These are phyloP conservation scores for Pichia cabralensis DNA, from an alignment of 805 yeast species.

Conservation along the genomic window DNA sequence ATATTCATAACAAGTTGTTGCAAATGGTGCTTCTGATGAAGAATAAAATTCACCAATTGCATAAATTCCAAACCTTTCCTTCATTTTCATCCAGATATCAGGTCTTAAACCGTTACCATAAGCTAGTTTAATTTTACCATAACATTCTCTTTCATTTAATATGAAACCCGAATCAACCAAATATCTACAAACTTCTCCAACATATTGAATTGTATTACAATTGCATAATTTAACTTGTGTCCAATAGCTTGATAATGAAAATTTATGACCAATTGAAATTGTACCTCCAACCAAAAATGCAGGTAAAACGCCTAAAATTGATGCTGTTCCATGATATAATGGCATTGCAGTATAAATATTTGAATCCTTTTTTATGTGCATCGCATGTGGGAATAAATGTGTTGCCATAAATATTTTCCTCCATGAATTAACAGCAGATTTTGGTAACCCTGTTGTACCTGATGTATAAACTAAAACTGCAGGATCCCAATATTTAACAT, in stretches of 20 bases:
- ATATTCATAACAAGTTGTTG: constrained; percentile 67
- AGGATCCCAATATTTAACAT: constrained; percentile 48
- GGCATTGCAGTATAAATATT: constrained; percentile 90
- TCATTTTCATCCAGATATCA: constrained; percentile 81
- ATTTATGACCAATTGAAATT: constrained; percentile 68
- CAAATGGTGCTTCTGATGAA: constrained; percentile 87
- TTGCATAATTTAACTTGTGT: constrained; percentile 62
- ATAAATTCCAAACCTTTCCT: constrained; percentile 61
- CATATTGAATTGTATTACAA: constrained; percentile 84
- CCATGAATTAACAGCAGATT: constrained; percentile 91
- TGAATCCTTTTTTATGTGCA: constrained; percentile 44
- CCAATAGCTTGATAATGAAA: constrained; percentile 83
- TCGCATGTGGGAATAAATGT: constrained; percentile 56
- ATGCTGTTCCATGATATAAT: constrained; percentile 88
- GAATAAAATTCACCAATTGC: constrained; percentile 89
- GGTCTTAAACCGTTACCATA: constrained; percentile 86
- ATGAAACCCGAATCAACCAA: constrained; percentile 37
- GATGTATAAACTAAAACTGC: constrained; percentile 78
- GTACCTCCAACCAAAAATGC: constrained; percentile 52
- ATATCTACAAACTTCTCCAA: constrained; percentile 91
- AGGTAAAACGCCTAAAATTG: constrained; percentile 75
- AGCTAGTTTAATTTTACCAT: constrained; percentile 47
- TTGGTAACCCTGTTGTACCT: constrained; percentile 93
- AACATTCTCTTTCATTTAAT: constrained; percentile 16
- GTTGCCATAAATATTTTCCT: constrained; percentile 69